Conservation (phyloP, 768 basidiomycete genomes). For the Ramaria sp. region DNA sequence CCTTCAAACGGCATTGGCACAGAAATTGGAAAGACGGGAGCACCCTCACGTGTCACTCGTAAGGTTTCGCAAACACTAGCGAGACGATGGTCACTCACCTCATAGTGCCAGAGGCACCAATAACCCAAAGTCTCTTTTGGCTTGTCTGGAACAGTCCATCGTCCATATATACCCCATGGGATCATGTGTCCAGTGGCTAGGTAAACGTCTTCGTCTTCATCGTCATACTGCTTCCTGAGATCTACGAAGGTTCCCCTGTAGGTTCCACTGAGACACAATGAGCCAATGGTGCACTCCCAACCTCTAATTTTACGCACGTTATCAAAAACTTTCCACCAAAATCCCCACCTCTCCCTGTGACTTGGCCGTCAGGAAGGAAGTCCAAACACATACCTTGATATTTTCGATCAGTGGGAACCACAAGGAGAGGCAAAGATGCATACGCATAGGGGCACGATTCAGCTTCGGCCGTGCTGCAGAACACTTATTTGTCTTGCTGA, state of each 20-base stretch:
- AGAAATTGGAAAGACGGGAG: background rate
- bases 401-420: background rate
- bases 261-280: background rate
- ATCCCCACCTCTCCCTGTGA: background rate
- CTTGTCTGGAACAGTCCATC: background rate
- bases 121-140: background rate
- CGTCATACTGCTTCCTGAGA: background rate
- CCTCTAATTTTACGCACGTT: background rate
- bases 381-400: conserved; percentile 1
- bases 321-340: background rate
- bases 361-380: background rate
- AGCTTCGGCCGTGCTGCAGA: background rate
- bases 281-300: background rate
- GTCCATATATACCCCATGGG: conserved; percentile 1
- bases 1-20: background rate
- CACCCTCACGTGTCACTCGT: background rate
- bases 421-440: background rate
- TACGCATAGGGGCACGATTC: background rate
- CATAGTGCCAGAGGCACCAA: conserved; percentile 3
- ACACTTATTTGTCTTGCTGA: background rate
- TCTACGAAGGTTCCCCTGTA: background rate
- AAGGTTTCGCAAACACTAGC: background rate
- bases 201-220: background rate
- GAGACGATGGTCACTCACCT: background rate
- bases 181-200: background rate